Conservation (phyloP, 331 rosid species). For the Rhamnella rubrinervis region DNA sequence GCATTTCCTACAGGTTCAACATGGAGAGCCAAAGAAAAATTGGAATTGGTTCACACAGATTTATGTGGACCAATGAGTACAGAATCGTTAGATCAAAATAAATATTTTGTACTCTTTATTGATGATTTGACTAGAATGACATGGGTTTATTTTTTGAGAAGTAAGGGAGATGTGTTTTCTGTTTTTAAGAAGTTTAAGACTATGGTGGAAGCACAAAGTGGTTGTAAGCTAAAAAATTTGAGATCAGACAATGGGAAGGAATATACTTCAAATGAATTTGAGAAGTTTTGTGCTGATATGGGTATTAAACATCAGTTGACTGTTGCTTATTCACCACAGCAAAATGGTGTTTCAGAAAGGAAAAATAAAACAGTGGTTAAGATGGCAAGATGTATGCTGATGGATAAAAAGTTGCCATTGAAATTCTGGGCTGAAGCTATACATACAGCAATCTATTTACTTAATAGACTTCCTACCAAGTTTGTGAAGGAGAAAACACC, state of each 20-base stretch:
- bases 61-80: background rate
- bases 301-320: background rate
- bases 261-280: background rate
- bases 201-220: background rate
- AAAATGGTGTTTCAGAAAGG: background rate
- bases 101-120: background rate
- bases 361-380: background rate
- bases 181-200: background rate
- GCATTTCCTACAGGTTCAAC: too few species aligned
- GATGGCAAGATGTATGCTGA: background rate
- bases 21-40: too few species aligned
- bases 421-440: background rate
- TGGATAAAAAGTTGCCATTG: background rate
- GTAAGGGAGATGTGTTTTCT: background rate
- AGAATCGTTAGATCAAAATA: background rate
- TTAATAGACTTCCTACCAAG: background rate
- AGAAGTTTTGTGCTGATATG: background rate
- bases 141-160: background rate
- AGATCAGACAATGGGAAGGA: background rate
- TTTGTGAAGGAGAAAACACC: background rate
- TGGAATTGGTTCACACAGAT: too few species aligned
- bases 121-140: background rate
- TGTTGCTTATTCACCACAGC: background rate
- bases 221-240: too few species aligned
- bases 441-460: background rate